A percentile compares a stretch with the other conserved stretches of the same genome.
Conservation (phyloP, 768 basidiomycete genomes). For the Tricholoma terreum region DNA sequence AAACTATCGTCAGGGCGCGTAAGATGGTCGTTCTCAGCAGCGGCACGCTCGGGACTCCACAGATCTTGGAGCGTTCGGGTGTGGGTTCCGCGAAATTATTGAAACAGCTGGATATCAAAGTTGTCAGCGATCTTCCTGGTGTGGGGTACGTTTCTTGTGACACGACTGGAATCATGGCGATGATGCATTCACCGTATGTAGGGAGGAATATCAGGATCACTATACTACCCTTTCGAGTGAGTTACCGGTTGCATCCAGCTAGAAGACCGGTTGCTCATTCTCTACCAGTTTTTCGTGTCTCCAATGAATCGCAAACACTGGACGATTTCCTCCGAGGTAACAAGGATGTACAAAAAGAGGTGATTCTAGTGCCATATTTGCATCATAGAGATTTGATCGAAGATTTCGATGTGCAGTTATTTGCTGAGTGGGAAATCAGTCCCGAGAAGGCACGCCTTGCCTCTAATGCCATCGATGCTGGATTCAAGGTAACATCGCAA, state of each 20-base stretch:
- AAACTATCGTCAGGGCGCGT: constrained; percentile 65
- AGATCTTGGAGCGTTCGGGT: constrained; percentile 72
- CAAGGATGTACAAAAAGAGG: constrained; percentile 54
- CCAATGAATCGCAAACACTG: constrained; percentile 57
- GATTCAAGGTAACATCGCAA: constrained; percentile 51
- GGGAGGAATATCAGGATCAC: constrained; percentile 73
- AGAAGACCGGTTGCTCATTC: neutral
- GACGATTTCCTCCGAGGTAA: constrained; percentile 73
- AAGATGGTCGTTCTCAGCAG: constrained; percentile 65
- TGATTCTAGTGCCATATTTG: constrained; percentile 18
- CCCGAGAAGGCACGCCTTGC: constrained; percentile 67
- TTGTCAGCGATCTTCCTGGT: constrained; percentile 67
- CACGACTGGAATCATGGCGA: neutral
- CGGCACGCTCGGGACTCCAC: constrained; percentile 69
- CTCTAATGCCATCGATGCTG: constrained; percentile 72
- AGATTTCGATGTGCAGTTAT: constrained; percentile 34
- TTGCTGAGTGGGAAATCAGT: constrained; percentile 62
- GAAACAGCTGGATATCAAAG: constrained; percentile 55
- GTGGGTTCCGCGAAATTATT: constrained; percentile 55
- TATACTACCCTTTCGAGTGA: constrained; percentile 65
- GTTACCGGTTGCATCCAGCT: constrained; percentile 11
- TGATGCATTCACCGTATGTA: constrained; percentile 18
- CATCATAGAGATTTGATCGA: neutral
- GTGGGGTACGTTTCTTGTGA: constrained; percentile 47
- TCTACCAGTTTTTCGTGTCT: constrained; percentile 58